phyloP scores from a whole-genome alignment of 2,329 filamentous ascomycete species.

The Penicillium sp. region DNA sequence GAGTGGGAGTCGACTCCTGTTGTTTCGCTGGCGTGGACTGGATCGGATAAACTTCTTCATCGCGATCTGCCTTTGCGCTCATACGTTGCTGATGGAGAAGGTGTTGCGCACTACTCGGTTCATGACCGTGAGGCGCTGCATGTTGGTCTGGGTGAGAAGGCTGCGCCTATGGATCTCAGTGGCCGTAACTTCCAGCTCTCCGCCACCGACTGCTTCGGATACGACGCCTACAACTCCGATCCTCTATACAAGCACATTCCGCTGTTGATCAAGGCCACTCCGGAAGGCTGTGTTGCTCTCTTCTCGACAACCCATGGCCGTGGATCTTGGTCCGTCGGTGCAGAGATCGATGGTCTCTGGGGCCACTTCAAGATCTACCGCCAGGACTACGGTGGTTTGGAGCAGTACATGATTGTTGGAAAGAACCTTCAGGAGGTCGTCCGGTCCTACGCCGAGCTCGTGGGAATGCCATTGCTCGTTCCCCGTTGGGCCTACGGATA shows the following conservation, averaged over 20 bases:
- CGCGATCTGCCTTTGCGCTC: slow-evolving; percentile 65
- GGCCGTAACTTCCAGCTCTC: slow-evolving; percentile 66
- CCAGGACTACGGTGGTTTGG: slow-evolving; percentile 70
- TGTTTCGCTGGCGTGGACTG: slow-evolving; percentile 56
- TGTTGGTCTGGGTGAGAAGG: slow-evolving; percentile 70
- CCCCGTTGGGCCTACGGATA: slow-evolving; percentile 74
- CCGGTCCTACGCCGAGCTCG: slow-evolving; percentile 64
- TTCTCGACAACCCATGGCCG: slow-evolving; percentile 68
- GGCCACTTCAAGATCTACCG: slow-evolving; percentile 73
- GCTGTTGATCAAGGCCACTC: slow-evolving; percentile 67
- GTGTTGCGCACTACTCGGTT: slow-evolving; percentile 64
- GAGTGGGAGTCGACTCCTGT: slow-evolving; percentile 61
- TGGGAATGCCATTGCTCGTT: slow-evolving; percentile 66
- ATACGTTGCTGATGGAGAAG: slow-evolving; percentile 62
- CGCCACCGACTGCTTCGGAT: slow-evolving; percentile 71
- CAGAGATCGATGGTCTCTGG: slow-evolving; percentile 75
- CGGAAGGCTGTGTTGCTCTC: slow-evolving; percentile 63
- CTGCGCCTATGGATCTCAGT: slow-evolving; percentile 70
- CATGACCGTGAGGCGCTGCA: slow-evolving; percentile 65
- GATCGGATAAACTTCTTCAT: slow-evolving; percentile 56
- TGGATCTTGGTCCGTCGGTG: slow-evolving; percentile 66
- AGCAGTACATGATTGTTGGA: slow-evolving; percentile 69
- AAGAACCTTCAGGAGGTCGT: slow-evolving; percentile 67
- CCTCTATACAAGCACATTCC: slow-evolving; percentile 77
- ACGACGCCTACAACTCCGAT: slow-evolving; percentile 69